phyloP scores from a whole-genome alignment of 495 filamentous ascomycete genomes.

The Penicillium lagena region DNA sequence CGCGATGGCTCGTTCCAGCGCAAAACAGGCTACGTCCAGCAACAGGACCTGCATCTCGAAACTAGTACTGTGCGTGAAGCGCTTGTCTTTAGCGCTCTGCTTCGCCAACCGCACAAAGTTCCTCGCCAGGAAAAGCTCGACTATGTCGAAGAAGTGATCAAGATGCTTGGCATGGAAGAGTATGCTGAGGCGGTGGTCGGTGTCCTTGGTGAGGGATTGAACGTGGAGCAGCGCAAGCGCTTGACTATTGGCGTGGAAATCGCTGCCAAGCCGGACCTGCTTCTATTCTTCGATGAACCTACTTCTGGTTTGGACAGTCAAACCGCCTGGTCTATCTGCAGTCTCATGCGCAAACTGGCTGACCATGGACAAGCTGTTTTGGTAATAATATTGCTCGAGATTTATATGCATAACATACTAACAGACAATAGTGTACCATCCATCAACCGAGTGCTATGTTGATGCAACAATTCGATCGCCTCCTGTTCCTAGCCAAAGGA shows the following conservation, averaged over 20 bases:
- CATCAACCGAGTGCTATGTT: slow-evolving; percentile 89
- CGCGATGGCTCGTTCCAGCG: slow-evolving; percentile 78
- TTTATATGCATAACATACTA: too few species aligned
- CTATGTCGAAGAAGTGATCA: slow-evolving; percentile 89
- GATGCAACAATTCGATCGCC: slow-evolving; percentile 84
- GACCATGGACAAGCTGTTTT: slow-evolving; percentile 81
- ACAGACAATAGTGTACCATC: slow-evolving; percentile 57
- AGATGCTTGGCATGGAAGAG: slow-evolving; percentile 79
- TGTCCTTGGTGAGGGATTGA: slow-evolving; percentile 80
- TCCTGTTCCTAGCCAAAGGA: slow-evolving; percentile 74
- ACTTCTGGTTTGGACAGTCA: slow-evolving; percentile 81
- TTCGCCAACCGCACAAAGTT: slow-evolving; percentile 70
- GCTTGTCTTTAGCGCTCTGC: slow-evolving; percentile 72
- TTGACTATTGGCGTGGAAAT: slow-evolving; percentile 86
- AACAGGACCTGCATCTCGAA: slow-evolving; percentile 83
- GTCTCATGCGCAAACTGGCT: slow-evolving; percentile 73
- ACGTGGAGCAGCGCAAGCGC: slow-evolving; percentile 85
- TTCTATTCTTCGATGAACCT: slow-evolving; percentile 87
- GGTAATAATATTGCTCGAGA: too few species aligned
- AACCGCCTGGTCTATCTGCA: slow-evolving; percentile 78
- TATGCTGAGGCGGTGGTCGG: slow-evolving; percentile 86
- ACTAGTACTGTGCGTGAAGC: slow-evolving; percentile 81
- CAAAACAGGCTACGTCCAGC: slow-evolving; percentile 89
- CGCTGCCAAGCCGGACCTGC: slow-evolving; percentile 73
- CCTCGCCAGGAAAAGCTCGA: slow-evolving; percentile 68